Percentiles rank a stretch among this genome's conserved stretches.
These are phyloP conservation scores for Atkinsonella hypoxylon DNA, from an alignment of 2,329 filamentous ascomycete species.

Conservation along the genomic window DNA sequence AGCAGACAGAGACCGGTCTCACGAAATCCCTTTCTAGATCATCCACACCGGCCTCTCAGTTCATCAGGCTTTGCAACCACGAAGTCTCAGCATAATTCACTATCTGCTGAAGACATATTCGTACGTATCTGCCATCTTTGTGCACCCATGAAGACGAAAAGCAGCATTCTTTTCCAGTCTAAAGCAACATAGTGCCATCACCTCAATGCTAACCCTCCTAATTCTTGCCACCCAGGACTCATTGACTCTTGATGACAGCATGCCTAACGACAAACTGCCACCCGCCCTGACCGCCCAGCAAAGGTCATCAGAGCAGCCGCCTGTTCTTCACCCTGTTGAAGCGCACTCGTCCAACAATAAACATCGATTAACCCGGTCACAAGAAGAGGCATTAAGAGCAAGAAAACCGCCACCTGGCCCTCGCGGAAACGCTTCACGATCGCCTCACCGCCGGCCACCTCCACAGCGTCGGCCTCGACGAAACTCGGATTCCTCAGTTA, in stretches of 20 bases:
- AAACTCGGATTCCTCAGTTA: slow-evolving; percentile 69
- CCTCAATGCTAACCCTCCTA: slow-evolving; percentile 9
- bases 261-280: slow-evolving; percentile 20
- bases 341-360: slow-evolving; percentile 28
- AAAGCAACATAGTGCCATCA: not conserved
- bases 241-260: slow-evolving; percentile 52
- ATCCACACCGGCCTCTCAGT: slow-evolving; percentile 27
- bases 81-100: slow-evolving; percentile 30
- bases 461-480: slow-evolving; percentile 47
- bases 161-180: not conserved
- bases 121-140: slow-evolving; percentile 39
- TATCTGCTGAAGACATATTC: slow-evolving; percentile 60
- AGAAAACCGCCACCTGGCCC: slow-evolving; percentile 24
- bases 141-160: not conserved
- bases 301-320: slow-evolving; percentile 20
- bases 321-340: slow-evolving; percentile 21
- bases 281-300: slow-evolving; percentile 28
- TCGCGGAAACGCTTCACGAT: slow-evolving; percentile 22
- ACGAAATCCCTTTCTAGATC: slow-evolving; percentile 65
- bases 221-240: slow-evolving; percentile 40
- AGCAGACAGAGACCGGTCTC: slow-evolving; percentile 47
- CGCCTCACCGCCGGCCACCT: slow-evolving; percentile 23
- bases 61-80: slow-evolving; percentile 39
- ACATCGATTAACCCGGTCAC: slow-evolving; percentile 53
- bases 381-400: slow-evolving; percentile 49